Evolutionary conservation across 192 early-diverging fungal genomes (phyloP).

Genomic region (Entophlyctis luteolus): DNA sequence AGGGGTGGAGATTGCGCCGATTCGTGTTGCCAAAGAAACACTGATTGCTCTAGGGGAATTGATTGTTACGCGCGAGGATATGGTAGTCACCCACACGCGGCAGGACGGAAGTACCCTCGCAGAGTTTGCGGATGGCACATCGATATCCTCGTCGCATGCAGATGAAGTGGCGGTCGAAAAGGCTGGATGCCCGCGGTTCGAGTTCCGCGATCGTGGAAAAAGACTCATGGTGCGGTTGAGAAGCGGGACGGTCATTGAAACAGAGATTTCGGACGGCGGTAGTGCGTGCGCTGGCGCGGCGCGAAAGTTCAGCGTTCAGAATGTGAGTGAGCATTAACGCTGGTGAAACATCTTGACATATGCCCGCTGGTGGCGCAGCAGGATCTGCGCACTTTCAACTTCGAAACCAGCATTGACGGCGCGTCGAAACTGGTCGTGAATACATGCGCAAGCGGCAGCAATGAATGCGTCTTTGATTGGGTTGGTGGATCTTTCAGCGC

Average conservation of each 20-base stretch:
- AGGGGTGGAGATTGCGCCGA: neutral
- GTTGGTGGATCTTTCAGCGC: slow-evolving; percentile 23
- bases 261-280: too few species aligned
- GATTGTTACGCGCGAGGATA: slow-evolving; percentile 36
- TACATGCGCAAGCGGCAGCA: neutral
- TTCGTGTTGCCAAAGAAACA: slow-evolving; percentile 24
- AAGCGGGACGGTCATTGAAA: neutral
- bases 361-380: too few species aligned
- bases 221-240: neutral
- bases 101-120: slow-evolving; percentile 15
- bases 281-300: too few species aligned
- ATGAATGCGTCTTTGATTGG: slow-evolving; percentile 32
- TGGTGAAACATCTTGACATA: too few species aligned
- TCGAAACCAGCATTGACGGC: neutral
- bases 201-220: neutral
- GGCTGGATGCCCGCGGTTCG: neutral
- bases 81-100: slow-evolving; percentile 19
- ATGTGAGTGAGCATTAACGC: too few species aligned
- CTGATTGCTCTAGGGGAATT: slow-evolving; percentile 10
- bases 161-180: slow-evolving; percentile 9
- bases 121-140: slow-evolving; percentile 35
- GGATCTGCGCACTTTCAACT: slow-evolving; percentile 3
- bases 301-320: too few species aligned
- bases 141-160: slow-evolving; percentile 2
- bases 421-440: neutral